Percentiles rank a stretch among this genome's conserved stretches.
phyloP scores from a whole-genome alignment of 2,329 filamentous ascomycete genomes.

The Microcyclosporella mali region DNA sequence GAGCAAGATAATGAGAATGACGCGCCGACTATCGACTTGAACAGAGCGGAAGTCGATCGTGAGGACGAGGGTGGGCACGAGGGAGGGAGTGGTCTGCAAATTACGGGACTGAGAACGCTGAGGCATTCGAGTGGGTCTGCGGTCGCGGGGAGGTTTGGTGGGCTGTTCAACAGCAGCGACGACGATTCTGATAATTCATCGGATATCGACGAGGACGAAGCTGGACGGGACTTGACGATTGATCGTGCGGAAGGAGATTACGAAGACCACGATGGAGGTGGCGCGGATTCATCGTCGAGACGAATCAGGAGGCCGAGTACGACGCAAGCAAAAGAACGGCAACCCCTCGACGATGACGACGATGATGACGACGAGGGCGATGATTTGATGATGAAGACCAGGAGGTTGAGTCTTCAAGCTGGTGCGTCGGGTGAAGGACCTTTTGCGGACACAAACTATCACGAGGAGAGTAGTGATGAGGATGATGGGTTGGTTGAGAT shows the following conservation, averaged over 20 bases:
- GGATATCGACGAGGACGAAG: conserved; percentile 45
- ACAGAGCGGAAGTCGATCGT: conserved; percentile 5
- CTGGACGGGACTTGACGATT: conserved; percentile 22
- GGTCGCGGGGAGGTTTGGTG: conserved; percentile 21
- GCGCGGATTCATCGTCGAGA: not conserved
- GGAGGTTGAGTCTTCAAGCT: conserved; percentile 13
- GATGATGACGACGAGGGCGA: conserved; percentile 24
- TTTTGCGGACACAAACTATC: conserved; percentile 20
- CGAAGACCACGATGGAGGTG: conserved; percentile 26
- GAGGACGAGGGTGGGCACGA: too few species aligned
- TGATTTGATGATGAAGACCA: conserved; percentile 9
- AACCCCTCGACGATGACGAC: conserved; percentile 28
- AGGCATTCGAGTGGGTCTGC: not conserved
- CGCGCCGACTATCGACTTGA: not conserved
- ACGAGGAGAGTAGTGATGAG: conserved; percentile 20
- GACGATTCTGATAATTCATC: conserved; percentile 43
- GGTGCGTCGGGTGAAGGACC: conserved; percentile 9
- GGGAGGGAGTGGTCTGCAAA: conserved; percentile 15
- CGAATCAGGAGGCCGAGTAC: conserved; percentile 29
- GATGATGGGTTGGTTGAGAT: conserved; percentile 31
- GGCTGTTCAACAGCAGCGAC: conserved; percentile 30
- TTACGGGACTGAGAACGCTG: conserved; percentile 22
- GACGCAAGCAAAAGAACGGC: conserved; percentile 31
- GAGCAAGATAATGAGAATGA: conserved; percentile 11
- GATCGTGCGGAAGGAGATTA: conserved; percentile 29